phyloP scores from a whole-genome alignment of 2,329 filamentous ascomycete genomes.

The Fusarium graminum region DNA sequence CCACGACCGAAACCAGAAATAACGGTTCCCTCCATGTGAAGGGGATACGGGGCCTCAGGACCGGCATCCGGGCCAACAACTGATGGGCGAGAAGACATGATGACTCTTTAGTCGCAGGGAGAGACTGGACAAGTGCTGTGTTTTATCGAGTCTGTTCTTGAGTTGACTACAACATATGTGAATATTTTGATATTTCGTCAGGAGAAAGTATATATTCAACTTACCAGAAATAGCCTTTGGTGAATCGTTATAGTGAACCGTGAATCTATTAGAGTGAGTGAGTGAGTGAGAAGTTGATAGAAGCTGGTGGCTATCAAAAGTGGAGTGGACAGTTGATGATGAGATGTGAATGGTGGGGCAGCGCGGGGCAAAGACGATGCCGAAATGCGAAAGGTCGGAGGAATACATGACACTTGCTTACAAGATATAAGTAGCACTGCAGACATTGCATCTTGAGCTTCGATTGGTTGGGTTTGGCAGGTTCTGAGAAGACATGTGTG shows the following conservation, averaged over 20 bases:
- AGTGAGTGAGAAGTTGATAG: conserved; percentile 23
- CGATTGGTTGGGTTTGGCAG: background rate
- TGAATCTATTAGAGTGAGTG: conserved; percentile 11
- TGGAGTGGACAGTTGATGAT: conserved; percentile 30
- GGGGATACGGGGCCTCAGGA: conserved; percentile 82
- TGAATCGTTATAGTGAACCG: background rate
- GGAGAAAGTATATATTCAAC: background rate
- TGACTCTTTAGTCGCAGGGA: conserved; percentile 3
- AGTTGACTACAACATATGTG: conserved; percentile 5
- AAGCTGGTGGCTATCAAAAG: conserved; percentile 29
- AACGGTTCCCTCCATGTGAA: conserved; percentile 86
- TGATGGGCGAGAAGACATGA: conserved; percentile 66
- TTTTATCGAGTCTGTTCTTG: background rate
- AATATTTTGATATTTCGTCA: background rate
- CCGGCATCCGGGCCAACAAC: conserved; percentile 81
- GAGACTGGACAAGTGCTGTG: background rate
- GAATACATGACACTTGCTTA: conserved; percentile 32
- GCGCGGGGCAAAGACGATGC: conserved; percentile 31
- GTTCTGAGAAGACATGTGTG: background rate
- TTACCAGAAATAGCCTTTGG: background rate
- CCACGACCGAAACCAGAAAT: conserved; percentile 95
- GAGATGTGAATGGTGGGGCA: conserved; percentile 38
- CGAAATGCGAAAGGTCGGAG: conserved; percentile 32
- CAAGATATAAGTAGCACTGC: background rate
- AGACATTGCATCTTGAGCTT: background rate